A percentile compares a stretch with the other conserved stretches of the same genome.
These are phyloP conservation scores for Cicer arietinum DNA, from an alignment of 306 rosid genomes.

Conservation along the genomic window DNA sequence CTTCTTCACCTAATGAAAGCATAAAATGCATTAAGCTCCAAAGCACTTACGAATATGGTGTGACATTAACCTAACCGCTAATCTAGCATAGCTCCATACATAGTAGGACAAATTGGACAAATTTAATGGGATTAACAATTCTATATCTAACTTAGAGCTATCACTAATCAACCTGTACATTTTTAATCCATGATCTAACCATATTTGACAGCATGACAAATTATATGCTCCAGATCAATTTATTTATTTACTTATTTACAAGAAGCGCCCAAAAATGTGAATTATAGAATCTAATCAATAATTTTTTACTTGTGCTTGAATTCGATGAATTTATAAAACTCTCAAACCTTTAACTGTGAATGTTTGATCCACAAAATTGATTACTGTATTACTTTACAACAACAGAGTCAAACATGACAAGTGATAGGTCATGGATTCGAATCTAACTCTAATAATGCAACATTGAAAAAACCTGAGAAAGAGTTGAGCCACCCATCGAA, in stretches of 20 bases:
- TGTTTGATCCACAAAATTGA: background rate
- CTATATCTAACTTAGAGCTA: background rate
- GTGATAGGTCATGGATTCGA: background rate
- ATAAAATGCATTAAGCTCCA: conserved; percentile 34
- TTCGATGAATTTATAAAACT: background rate
- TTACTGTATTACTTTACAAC: background rate
- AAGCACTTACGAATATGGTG: background rate
- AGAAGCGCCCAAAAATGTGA: background rate
- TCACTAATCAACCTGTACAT: background rate
- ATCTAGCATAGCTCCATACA: conserved; percentile 8
- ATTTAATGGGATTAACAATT: background rate
- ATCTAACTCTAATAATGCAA: background rate
- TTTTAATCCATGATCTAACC: conserved; percentile 12
- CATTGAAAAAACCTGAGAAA: background rate
- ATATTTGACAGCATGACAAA: background rate
- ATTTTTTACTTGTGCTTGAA: background rate
- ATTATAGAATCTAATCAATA: too few species aligned
- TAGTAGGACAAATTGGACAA: background rate
- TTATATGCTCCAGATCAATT: background rate
- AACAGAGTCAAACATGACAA: background rate
- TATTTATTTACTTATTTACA: background rate
- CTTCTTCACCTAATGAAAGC: conserved; percentile 31
- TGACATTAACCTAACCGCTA: conserved; percentile 12
- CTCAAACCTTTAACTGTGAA: background rate
- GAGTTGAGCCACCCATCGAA: background rate